A percentile compares a stretch with the other conserved stretches of the same genome.
phyloP scores from a whole-genome alignment of 208 protist genomes.

The Leishmania gerbilli region DNA sequence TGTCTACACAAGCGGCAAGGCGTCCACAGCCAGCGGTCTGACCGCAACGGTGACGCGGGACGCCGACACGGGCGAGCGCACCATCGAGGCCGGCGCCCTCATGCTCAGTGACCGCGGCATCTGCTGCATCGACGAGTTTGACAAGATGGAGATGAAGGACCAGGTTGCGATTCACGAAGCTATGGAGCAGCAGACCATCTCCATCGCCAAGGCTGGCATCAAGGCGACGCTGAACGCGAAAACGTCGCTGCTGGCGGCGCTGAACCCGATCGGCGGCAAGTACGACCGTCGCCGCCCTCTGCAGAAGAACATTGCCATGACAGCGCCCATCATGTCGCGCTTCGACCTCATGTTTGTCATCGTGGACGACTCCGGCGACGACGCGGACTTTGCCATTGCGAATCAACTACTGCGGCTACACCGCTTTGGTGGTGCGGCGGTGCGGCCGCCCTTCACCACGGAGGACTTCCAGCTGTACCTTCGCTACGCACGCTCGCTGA shows the following conservation, averaged over 20 bases:
- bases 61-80: constrained; percentile 99
- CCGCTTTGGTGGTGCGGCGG: constrained; percentile 79
- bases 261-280: constrained; percentile 98
- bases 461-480: constrained; percentile 95
- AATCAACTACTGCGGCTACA: constrained; percentile 96
- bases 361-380: constrained; percentile 96
- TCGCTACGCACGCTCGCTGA: constrained; percentile 89
- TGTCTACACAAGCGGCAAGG: constrained; percentile 99
- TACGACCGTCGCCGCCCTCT: constrained; percentile 95
- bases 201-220: constrained; percentile 98
- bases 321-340: constrained; percentile 98
- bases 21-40: constrained; percentile 96
- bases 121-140: constrained; percentile 99
- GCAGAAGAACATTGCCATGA: constrained; percentile 94
- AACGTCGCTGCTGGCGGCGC: constrained; percentile 97
- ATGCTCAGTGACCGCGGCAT: constrained; percentile 99
- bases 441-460: constrained; percentile 70
- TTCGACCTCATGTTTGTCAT: constrained; percentile 99
- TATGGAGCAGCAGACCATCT: constrained; percentile 99
- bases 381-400: constrained; percentile 97
- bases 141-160: constrained; percentile 99
- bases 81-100: constrained; percentile 99
- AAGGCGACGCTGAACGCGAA: constrained; percentile 99
- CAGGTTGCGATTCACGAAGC: constrained; percentile 99
- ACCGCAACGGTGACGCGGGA: constrained; percentile 98